Evolutionary conservation across 108 stramenopile species (phyloP).

Genomic region (Aurantiochytrium sp.): DNA sequence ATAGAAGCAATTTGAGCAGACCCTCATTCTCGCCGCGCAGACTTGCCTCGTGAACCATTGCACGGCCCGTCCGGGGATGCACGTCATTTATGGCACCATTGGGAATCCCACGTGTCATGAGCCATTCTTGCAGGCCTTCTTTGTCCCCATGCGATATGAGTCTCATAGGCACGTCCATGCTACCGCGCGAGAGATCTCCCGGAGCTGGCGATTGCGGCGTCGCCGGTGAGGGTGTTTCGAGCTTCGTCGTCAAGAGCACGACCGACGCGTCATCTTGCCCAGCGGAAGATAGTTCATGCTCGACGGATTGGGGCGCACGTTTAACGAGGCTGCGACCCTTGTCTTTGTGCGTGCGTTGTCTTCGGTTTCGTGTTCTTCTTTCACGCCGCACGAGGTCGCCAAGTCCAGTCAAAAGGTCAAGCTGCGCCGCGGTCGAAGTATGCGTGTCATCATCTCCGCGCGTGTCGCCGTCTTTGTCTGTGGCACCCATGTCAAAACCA

Average conservation of each 20-base stretch:
- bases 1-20: background rate
- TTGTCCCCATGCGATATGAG: background rate
- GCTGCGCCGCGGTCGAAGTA: background rate
- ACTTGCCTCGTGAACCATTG: background rate
- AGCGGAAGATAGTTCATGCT: no score
- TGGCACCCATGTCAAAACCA: no score
- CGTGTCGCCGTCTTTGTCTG: no score
- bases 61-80: background rate
- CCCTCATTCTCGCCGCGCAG: background rate
- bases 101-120: background rate
- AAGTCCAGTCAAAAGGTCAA: background rate
- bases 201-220: no score
- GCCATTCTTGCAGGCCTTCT: background rate
- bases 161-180: background rate
- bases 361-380: background rate
- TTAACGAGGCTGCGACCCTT: no score
- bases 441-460: no score
- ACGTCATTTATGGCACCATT: background rate
- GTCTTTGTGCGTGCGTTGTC: no score
- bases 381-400: background rate
- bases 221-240: no score
- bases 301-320: no score
- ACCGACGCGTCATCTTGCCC: no score
- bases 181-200: background rate
- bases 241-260: no score